phyloP scores from a whole-genome alignment of 1,284 basidiomycete genomes.

The Cystobasidiaceae sp. region DNA sequence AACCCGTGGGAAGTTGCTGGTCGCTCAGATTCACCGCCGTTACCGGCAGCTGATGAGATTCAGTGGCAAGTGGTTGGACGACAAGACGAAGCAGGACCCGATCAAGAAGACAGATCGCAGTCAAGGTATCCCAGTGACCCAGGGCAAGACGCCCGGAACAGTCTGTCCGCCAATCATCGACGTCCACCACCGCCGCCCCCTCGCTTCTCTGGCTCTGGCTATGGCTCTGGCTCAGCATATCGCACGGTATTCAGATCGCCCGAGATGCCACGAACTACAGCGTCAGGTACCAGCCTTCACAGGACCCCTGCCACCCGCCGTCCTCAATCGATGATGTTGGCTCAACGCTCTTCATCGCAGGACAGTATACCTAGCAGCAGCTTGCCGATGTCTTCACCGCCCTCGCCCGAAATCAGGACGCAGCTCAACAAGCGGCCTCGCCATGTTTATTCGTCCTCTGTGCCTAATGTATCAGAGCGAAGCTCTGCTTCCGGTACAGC shows the following conservation, averaged over 20 bases:
- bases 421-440: constrained; percentile 7
- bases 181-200: neutral
- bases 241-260: neutral
- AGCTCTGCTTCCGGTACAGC: neutral
- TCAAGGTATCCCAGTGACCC: neutral
- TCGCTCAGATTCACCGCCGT: no score
- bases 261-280: neutral
- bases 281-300: neutral
- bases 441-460: constrained; percentile 22
- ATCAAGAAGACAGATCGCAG: no score
- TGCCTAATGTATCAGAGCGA: neutral
- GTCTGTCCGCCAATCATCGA: neutral
- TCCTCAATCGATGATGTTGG: neutral
- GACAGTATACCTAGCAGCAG: neutral
- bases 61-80: constrained; percentile 11
- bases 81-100: neutral
- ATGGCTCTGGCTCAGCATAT: no score
- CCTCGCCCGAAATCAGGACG: neutral
- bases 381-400: neutral
- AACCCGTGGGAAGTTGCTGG: no score
- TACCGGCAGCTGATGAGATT: neutral
- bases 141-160: neutral
- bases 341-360: neutral
- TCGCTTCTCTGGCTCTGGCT: neutral
- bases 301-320: neutral